Evolutionary conservation across 495 filamentous ascomycete genomes (phyloP), one percentile per base, ranked within the genome.

Genomic region (Schizothecium vesticola): DNA sequence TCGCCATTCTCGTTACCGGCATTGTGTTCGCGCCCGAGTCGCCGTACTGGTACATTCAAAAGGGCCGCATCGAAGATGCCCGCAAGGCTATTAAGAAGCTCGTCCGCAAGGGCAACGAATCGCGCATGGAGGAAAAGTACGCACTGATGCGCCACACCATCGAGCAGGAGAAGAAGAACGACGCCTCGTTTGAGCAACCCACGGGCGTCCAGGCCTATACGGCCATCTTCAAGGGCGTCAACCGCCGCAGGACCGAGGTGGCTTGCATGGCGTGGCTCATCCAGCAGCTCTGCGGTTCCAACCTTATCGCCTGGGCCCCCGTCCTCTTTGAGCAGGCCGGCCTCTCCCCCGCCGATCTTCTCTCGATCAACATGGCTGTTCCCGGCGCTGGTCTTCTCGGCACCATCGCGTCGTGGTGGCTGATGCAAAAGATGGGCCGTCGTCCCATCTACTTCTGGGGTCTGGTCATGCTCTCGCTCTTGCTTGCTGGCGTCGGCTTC

Each of bases 31-130:
- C 89, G 1, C 91, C 91, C 0, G 91, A 94, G 75, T 90, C 87
- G 0, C 91, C 91, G 0, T 92, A 90, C 86, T 92, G 90, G 90
- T 81, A 91, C 36, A 85, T 92, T 43, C 84, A 89, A 10, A 84
- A 86, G 61, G 83, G 83, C 16, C 77, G 81, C 13, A 80, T 80
- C 29, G 86, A 86, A 64, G 77, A 81, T 11, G 80, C 79, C 9
- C 70, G 72, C 60, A 65, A 61, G 24, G 78, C 86, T 8, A 77
- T 91, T 56, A 80, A 81, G 23, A 85, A 89, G 33, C 79, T 92
- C 57, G 87, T 77, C 36, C 78, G 81, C 19, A 64, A 62, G 5
- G 80, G 86, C 19, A 72, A 76, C 0, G 76, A 81, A 6, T 84
- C 87, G 69, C 80, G 88, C 65, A 75, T 83, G 19, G 82, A 87